phyloP scores from a whole-genome alignment of 169 alveolate species.

The Plasmodium cynomolgi region DNA sequence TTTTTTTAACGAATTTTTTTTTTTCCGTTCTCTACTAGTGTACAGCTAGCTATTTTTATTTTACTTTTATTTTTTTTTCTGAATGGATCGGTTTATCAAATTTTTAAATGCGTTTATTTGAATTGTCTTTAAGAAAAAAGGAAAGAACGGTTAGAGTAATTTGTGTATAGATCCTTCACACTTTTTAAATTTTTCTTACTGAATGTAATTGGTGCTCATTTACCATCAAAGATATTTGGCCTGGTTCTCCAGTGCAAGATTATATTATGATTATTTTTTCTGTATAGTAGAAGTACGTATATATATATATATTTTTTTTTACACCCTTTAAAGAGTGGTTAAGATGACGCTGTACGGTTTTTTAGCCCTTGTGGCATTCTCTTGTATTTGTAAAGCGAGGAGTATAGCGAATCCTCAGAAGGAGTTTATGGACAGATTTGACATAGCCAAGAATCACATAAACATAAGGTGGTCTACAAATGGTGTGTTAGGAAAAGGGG shows the following conservation, averaged over 20 bases:
- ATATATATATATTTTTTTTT: conserved; percentile 6
- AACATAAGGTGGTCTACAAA: conserved; percentile 34
- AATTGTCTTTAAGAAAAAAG: background rate
- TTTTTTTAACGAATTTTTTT: conserved; percentile 14
- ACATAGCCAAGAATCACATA: conserved; percentile 34
- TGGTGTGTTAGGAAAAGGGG: conserved; percentile 37
- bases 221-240: background rate
- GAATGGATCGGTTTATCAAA: background rate
- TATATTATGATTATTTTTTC: background rate
- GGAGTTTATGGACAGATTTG: conserved; percentile 70
- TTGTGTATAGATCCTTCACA: background rate
- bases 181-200: background rate
- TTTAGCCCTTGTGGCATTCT: conserved; percentile 5
- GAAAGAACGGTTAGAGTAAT: background rate
- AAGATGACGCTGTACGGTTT: background rate
- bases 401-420: conserved; percentile 46
- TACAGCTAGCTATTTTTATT: background rate
- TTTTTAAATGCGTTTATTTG: conserved; percentile 7
- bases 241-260: background rate
- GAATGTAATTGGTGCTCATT: background rate
- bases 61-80: background rate
- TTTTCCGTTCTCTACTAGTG: background rate
- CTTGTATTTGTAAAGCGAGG: background rate
- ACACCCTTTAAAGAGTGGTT: background rate
- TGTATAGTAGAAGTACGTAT: background rate